Evolutionary conservation across 2,329 filamentous ascomycete species (phyloP).

Genomic region (Penicillium sp.): DNA sequence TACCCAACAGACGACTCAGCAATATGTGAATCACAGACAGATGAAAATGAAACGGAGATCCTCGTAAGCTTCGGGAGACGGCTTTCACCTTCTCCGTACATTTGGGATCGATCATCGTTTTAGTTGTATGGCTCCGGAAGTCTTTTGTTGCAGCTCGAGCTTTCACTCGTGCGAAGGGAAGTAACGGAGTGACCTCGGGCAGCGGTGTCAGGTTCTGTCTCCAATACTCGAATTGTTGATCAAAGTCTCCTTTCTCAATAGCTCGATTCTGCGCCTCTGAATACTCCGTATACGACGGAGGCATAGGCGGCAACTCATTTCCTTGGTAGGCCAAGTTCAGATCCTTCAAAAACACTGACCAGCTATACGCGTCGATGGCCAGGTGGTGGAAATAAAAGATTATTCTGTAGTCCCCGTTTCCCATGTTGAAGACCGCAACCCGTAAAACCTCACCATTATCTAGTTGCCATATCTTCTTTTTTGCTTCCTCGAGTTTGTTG

Average conservation of each 20-base stretch:
- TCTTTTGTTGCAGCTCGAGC: background rate
- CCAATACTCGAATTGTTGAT: background rate
- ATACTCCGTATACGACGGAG: background rate
- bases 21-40: background rate
- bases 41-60: background rate
- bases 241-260: background rate
- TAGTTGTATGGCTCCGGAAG: background rate
- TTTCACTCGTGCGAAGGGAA: background rate
- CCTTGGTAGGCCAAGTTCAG: background rate
- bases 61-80: background rate
- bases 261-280: background rate
- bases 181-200: background rate
- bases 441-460: too few species aligned
- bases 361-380: background rate
- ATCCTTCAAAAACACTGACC: background rate
- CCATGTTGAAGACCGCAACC: too few species aligned
- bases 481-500: too few species aligned
- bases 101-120: background rate
- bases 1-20: background rate
- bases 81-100: background rate
- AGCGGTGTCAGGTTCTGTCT: background rate
- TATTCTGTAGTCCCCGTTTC: too few species aligned
- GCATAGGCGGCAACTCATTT: too few species aligned
- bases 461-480: too few species aligned
- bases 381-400: background rate